These are phyloP conservation scores for Mycena amicta DNA, from an alignment of 768 basidiomycete genomes.

Conservation along the genomic window DNA sequence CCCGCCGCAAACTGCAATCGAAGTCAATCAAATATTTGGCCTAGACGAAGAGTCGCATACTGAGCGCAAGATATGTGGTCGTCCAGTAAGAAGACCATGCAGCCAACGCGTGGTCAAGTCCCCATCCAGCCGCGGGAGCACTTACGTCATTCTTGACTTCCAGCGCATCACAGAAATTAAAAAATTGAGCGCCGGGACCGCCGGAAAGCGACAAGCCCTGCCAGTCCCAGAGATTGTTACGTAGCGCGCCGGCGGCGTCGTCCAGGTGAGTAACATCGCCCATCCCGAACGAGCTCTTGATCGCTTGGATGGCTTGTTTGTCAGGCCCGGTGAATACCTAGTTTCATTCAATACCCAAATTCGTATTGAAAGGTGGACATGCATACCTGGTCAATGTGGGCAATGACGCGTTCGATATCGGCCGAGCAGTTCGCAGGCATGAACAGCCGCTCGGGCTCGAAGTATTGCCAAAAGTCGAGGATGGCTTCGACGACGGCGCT, in stretches of 20 bases:
- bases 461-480: constrained; percentile 70
- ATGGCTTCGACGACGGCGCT: constrained; percentile 70
- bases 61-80: constrained; percentile 42
- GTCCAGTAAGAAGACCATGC: constrained; percentile 67
- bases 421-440: constrained; percentile 78
- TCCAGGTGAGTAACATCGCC: constrained; percentile 59
- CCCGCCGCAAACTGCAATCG: constrained; percentile 52
- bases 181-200: constrained; percentile 52
- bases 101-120: constrained; percentile 57
- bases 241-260: constrained; percentile 65
- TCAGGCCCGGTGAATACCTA: constrained; percentile 47
- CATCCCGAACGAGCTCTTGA: constrained; percentile 66
- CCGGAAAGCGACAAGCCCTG: constrained; percentile 56
- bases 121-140: constrained; percentile 59
- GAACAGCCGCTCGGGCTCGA: constrained; percentile 66
- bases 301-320: constrained; percentile 45
- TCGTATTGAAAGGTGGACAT: not conserved
- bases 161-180: constrained; percentile 66
- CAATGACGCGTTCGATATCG: constrained; percentile 65
- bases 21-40: not conserved
- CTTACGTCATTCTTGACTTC: constrained; percentile 60
- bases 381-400: constrained; percentile 58
- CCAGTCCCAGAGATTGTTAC: constrained; percentile 69
- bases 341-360: not conserved
- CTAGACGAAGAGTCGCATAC: constrained; percentile 38